Evolutionary conservation across 371 early-diverging fungal genomes (phyloP).

Genomic region (Coelomomyces lativittatus): DNA sequence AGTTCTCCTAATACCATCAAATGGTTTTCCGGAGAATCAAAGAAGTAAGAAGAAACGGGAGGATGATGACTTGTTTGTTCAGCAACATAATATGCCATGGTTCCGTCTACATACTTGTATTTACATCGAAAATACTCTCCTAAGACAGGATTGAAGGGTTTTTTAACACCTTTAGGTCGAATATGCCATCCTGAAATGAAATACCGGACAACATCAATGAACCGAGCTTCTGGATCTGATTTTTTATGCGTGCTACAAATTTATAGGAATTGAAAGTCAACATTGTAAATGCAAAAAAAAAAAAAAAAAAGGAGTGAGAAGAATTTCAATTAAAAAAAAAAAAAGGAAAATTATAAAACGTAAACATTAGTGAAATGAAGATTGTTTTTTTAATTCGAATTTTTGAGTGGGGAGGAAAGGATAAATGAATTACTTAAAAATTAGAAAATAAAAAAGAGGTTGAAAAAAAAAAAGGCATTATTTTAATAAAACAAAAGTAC

Average conservation of each 20-base stretch:
- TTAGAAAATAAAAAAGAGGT: too few species aligned
- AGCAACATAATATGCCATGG: slow-evolving; percentile 60
- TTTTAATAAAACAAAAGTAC: too few species aligned
- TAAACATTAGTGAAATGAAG: background rate
- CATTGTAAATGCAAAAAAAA: too few species aligned
- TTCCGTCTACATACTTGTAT: slow-evolving; percentile 51
- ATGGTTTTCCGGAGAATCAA: slow-evolving; percentile 61
- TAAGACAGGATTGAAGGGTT: slow-evolving; percentile 89
- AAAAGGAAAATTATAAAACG: background rate
- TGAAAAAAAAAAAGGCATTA: too few species aligned
- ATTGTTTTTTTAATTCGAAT: background rate
- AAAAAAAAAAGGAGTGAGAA: too few species aligned
- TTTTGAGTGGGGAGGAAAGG: too few species aligned
- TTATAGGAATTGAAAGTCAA: too few species aligned
- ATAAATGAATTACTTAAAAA: too few species aligned
- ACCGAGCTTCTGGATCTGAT: slow-evolving; percentile 61
- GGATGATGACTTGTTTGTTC: slow-evolving; percentile 97
- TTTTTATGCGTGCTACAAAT: slow-evolving; percentile 10
- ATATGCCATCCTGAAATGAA: slow-evolving; percentile 93
- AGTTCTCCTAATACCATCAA: slow-evolving; percentile 64
- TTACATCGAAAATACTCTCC: slow-evolving; percentile 78
- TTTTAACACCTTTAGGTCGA: slow-evolving; percentile 85
- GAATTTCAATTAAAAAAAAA: too few species aligned
- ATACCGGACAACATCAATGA: slow-evolving; percentile 69
- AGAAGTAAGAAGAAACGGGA: slow-evolving; percentile 72